Evolutionary conservation across 2,329 filamentous ascomycete species (phyloP).

Genomic region (Byssochlamys sp.): DNA sequence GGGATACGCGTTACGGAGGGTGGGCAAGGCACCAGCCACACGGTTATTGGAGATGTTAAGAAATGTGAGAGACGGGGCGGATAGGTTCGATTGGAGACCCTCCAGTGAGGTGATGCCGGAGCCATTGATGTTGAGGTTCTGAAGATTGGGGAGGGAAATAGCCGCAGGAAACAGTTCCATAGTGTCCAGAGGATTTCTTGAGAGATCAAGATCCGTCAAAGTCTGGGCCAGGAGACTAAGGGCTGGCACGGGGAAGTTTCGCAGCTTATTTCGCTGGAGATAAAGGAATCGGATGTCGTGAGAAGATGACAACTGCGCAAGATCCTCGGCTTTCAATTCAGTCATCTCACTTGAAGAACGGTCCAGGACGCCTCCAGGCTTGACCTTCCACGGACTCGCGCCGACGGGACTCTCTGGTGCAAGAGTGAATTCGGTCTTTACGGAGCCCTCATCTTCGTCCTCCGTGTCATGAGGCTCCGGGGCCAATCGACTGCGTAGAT

Average conservation of each 20-base stretch:
- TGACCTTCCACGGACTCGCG: conserved; percentile 26
- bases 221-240: conserved; percentile 62
- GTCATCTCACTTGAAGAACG: conserved; percentile 57
- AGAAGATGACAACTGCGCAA: conserved; percentile 36
- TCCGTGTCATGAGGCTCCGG: conserved; percentile 34
- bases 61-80: conserved; percentile 65
- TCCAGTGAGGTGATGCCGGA: conserved; percentile 65
- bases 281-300: conserved; percentile 50
- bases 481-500: conserved; percentile 55
- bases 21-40: conserved; percentile 58
- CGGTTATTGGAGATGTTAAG: conserved; percentile 77
- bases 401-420: conserved; percentile 35
- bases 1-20: conserved; percentile 59
- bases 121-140: conserved; percentile 64
- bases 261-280: conserved; percentile 69
- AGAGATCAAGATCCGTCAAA: conserved; percentile 62
- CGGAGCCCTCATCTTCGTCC: conserved; percentile 28
- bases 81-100: conserved; percentile 55
- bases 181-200: conserved; percentile 62
- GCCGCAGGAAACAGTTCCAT: conserved; percentile 56
- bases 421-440: conserved; percentile 32
- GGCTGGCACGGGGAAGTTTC: conserved; percentile 55
- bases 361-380: conserved; percentile 49
- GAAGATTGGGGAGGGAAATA: conserved; percentile 62
- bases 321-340: conserved; percentile 42